Percentiles rank a stretch among this genome's conserved stretches.
Evolutionary conservation across 2,329 filamentous ascomycete species (phyloP).

Genomic region (Gnomoniopsis sp.): DNA sequence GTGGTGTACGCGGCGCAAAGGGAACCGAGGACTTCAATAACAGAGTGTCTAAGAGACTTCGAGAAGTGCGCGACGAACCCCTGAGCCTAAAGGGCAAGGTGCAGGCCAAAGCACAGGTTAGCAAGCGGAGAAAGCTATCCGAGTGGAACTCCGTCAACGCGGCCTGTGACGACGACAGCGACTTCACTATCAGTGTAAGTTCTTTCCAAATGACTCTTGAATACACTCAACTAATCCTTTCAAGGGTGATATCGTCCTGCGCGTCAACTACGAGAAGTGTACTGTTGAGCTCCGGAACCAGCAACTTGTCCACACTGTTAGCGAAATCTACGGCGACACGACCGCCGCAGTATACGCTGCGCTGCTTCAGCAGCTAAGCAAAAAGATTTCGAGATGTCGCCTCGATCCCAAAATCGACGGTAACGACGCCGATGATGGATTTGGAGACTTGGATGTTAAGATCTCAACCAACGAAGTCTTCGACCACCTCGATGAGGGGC

Average conservation of each 20-base stretch:
- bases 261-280: constrained; percentile 82
- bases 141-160: constrained; percentile 31
- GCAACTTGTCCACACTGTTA: constrained; percentile 69
- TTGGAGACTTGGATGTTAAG: constrained; percentile 33
- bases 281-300: constrained; percentile 78
- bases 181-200: constrained; percentile 45
- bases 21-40: constrained; percentile 60
- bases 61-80: constrained; percentile 50
- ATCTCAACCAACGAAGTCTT: constrained; percentile 53
- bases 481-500: constrained; percentile 46
- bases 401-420: constrained; percentile 49
- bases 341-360: constrained; percentile 77
- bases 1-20: constrained; percentile 59
- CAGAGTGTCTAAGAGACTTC: constrained; percentile 52
- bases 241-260: constrained; percentile 59
- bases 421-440: constrained; percentile 33
- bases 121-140: constrained; percentile 17
- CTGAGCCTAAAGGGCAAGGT: constrained; percentile 50
- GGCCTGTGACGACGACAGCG: constrained; percentile 32
- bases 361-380: constrained; percentile 68
- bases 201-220: neutral
- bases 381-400: constrained; percentile 65
- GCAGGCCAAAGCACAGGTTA: constrained; percentile 26
- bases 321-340: constrained; percentile 65
- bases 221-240: constrained; percentile 3